Base-by-base conservation (phyloP, 495 filamentous ascomycete genomes). In the Penicillium taxi region DNA sequence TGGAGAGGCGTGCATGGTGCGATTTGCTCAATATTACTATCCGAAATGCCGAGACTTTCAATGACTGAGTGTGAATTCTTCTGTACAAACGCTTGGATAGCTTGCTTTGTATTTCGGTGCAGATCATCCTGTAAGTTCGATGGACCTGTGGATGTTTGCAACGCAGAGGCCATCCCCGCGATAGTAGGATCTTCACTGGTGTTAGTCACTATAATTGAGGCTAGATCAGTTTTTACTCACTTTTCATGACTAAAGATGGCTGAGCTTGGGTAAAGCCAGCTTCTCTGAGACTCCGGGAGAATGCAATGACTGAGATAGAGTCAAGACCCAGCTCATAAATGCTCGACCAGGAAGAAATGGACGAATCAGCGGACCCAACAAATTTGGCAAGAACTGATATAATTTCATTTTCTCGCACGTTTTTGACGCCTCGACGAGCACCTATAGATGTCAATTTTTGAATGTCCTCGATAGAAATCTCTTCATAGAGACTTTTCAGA, bases 311-410 rank as follows among this genome's bases (percentile, higher is more conserved):
- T 0, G 82, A 84, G 9, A 94, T 84, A 0, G 85, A 90, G 52
- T 91, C 87, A 5, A 90, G 64, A 0, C 86, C 86, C 2, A 93
- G 61, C 34, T 91, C 84, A 46, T 86, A 93, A 20, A 93, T 75
- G 19, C 72, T 90, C 0, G 80, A 74, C 1, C 63, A 63, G 11
- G 63, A 59, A 1, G 52, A 62, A 22, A 88, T 68, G 1, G 66
- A 55, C 3, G 45, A 47, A 1, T 37, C 22, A 6, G 69, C 45
- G 5, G 77, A 44, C 1, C 54, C 41, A 8, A 72, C 59, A 31
- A 80, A 64, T 5, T 60, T 47, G 0, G 63, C 53, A n/a, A 90
- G 52, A 7, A 73, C 61, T n/a, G 47, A 35, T 0, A 68, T 56
- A 15, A 89, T 64, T 15, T 59, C 55, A 13, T 52, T 37, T 29